Evolutionary conservation across 2,329 filamentous ascomycete genomes (phyloP), one percentile per base, ranked within the genome.

Genomic region (Pseudonectria foliicola): DNA sequence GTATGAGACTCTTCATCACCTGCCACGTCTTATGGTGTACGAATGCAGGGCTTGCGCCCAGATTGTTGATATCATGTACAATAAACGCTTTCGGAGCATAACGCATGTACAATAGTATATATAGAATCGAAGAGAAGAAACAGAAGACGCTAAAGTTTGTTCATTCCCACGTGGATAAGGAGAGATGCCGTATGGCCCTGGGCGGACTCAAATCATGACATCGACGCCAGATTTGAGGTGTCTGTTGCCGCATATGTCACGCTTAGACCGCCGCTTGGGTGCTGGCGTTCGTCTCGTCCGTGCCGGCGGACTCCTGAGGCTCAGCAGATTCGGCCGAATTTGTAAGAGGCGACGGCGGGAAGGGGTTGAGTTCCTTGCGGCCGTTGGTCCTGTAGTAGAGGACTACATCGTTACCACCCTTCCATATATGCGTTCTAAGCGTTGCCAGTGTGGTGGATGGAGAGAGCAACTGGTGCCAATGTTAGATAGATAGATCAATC

Each of bases 371-470:
- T 40, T 75, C 69, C 61, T 86, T 90, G 53, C 77, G 79, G n/a
- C 88, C 89, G 50, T 95, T 98, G 33, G 84, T 73, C 56, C 89
- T 93, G 70, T 98, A 98, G 54, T 87, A 77, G 32, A 98, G 69
- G 34, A 94, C 64, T 45, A 98, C 84, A 61, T 98, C 92, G 50
- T 84, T 89, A n/a, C 87, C 87, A 28, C 85, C 87, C 52, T 93
- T 87, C 92, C 92, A 98, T 35, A 96, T 71, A 55, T 95, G 88
- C 3, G 88, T 82, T 23, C 90, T 81, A 28, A 98, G 79, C 1
- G 89, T 95, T 4, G 88, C 87, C n/a, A 98, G 75, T 25, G 84
- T 96, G 82, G 95, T 95, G 23, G 81, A 83, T 6, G 81, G 78
- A 3, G 83, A 76, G 16, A 96, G 69, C 39, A 83, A 60, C 73